Conservation (phyloP, 768 basidiomycete genomes). For the Agrocybe praecox region DNA sequence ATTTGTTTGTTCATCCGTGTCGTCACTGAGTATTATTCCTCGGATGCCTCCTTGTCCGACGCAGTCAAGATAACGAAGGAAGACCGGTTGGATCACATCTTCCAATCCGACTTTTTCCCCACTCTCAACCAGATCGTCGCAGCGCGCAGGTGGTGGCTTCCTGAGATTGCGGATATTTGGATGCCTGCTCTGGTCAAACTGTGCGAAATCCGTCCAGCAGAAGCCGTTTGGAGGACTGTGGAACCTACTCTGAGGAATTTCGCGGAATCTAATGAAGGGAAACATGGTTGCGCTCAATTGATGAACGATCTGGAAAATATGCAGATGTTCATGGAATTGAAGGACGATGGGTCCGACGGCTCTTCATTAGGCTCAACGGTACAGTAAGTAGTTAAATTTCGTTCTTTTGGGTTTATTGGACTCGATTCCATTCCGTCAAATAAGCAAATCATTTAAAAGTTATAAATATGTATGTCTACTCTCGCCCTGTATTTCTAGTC, state of each 20-base stretch:
- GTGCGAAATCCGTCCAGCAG: conserved; percentile 30
- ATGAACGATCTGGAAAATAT: conserved; percentile 7
- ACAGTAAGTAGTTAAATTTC: too few species aligned
- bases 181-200: conserved; percentile 33
- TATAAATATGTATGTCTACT: too few species aligned
- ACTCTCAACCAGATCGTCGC: conserved; percentile 28
- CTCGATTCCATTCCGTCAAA: too few species aligned
- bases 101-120: conserved; percentile 37
- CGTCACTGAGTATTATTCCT: conserved; percentile 15
- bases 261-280: conserved; percentile 18
- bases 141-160: conserved; percentile 34
- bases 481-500: too few species aligned
- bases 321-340: not conserved
- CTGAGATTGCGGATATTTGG: conserved; percentile 39
- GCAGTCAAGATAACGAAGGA: conserved; percentile 1
- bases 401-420: too few species aligned
- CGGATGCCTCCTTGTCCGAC: not conserved
- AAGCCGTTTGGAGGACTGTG: conserved; percentile 29
- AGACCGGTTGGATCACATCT: conserved; percentile 24
- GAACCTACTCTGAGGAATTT: conserved; percentile 26
- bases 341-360: not conserved
- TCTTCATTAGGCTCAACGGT: too few species aligned
- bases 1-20: conserved; percentile 35
- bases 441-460: too few species aligned
- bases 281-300: conserved; percentile 7